These are phyloP conservation scores for Vachellia collinsii DNA, from an alignment of 306 rosid genomes.

Conservation along the genomic window DNA sequence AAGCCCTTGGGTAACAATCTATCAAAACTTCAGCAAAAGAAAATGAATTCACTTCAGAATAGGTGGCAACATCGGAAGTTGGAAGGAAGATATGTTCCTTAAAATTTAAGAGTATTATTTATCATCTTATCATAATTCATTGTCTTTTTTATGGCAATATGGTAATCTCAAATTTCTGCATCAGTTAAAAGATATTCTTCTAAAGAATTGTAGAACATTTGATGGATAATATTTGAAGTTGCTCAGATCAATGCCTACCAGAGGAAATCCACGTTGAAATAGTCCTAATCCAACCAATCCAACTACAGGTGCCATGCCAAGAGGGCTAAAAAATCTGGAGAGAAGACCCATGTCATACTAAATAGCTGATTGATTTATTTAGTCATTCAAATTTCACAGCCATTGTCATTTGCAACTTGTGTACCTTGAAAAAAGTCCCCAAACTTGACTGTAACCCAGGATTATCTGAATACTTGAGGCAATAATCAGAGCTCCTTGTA, in stretches of 20 bases:
- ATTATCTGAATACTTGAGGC: slow-evolving; percentile 95
- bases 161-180: not conserved
- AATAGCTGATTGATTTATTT: slow-evolving; percentile 20
- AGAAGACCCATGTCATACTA: slow-evolving; percentile 32
- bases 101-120: not conserved
- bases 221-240: not conserved
- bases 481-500: slow-evolving; percentile 93
- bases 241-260: slow-evolving; percentile 48
- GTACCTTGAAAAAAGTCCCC: slow-evolving; percentile 96
- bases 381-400: slow-evolving; percentile 6
- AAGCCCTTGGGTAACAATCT: not conserved
- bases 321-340: slow-evolving; percentile 95
- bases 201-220: not conserved
- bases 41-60: slow-evolving; percentile 1
- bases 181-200: not conserved
- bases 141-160: slow-evolving; percentile 6
- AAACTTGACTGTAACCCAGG: slow-evolving; percentile 95
- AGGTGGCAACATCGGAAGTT: not conserved
- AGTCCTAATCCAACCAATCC: slow-evolving; percentile 95
- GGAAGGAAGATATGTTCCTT: slow-evolving; percentile 8
- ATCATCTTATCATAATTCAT: slow-evolving; percentile 8
- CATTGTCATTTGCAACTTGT: slow-evolving; percentile 14
- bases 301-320: slow-evolving; percentile 97
- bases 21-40: slow-evolving; percentile 7
- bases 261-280: slow-evolving; percentile 86